Percentiles rank a stretch among this genome's conserved stretches.
phyloP scores from a whole-genome alignment of 2,329 filamentous ascomycete species.

The Aspergillus fumigatus region DNA sequence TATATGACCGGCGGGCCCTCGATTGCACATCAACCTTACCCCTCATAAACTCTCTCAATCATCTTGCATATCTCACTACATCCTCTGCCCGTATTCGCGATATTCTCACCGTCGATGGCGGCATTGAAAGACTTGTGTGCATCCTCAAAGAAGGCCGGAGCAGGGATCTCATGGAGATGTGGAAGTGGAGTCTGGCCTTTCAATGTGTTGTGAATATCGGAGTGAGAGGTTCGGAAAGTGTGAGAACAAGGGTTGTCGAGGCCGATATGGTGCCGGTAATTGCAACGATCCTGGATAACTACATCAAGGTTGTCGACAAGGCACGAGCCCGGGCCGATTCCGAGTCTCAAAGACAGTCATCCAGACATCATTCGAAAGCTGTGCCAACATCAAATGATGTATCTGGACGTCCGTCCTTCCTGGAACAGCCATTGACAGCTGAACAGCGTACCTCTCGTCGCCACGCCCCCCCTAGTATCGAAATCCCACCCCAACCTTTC shows the following conservation, averaged over 20 bases:
- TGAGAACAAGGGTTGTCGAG: slow-evolving; percentile 92
- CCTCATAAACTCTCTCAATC: slow-evolving; percentile 97
- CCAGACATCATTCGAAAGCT: slow-evolving; percentile 27
- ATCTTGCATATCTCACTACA: slow-evolving; percentile 95
- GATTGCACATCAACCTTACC: slow-evolving; percentile 97
- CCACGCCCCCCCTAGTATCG: slow-evolving; percentile 78
- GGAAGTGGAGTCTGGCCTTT: slow-evolving; percentile 99
- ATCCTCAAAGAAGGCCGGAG: slow-evolving; percentile 96
- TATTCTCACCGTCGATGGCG: slow-evolving; percentile 97
- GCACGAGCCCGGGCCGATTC: slow-evolving; percentile 79
- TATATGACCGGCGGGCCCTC: slow-evolving; percentile 94
- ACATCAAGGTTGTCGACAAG: slow-evolving; percentile 93
- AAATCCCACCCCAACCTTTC: slow-evolving; percentile 59
- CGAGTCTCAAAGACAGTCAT: slow-evolving; percentile 58
- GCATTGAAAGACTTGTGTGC: slow-evolving; percentile 92
- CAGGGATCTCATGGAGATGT: slow-evolving; percentile 99
- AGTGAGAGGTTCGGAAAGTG: slow-evolving; percentile 87
- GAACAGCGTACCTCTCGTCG: slow-evolving; percentile 62
- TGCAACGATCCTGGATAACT: slow-evolving; percentile 96
- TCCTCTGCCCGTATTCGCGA: slow-evolving; percentile 96
- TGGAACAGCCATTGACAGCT: slow-evolving; percentile 50
- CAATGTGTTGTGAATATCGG: slow-evolving; percentile 99
- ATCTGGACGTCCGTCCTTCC: slow-evolving; percentile 30
- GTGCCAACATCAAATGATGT: slow-evolving; percentile 24
- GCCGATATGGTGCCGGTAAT: slow-evolving; percentile 99